phyloP scores from a whole-genome alignment of 257 asterid genomes.

The Euphrasia confusa region DNA sequence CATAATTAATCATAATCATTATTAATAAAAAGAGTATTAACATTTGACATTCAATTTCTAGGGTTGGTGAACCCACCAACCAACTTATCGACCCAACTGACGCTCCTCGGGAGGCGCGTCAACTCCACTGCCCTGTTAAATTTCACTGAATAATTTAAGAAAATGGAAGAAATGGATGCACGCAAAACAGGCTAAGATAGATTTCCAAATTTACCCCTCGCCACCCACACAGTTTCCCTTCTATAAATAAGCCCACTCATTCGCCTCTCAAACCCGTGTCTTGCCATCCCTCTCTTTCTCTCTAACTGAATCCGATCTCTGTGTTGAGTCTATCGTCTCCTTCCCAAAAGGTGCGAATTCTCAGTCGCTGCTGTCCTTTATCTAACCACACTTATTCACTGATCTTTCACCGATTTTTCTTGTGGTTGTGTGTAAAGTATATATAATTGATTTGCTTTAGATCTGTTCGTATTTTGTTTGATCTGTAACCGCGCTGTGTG shows the following conservation, averaged over 20 bases:
- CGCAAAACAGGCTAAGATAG: too few relatives aligned
- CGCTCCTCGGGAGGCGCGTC: slow-evolving; percentile 21
- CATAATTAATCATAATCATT: neutral
- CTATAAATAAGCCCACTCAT: slow-evolving; percentile 38
- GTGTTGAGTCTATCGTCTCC: neutral
- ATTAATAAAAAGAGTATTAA: neutral
- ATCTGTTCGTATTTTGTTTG: slow-evolving; percentile 32
- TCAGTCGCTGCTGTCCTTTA: neutral
- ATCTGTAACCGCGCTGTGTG: slow-evolving; percentile 14
- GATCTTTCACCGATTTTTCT: neutral
- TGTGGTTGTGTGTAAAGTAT: neutral
- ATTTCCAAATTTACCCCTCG: slow-evolving; percentile 33
- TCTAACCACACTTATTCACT: neutral
- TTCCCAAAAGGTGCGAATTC: slow-evolving; percentile 39
- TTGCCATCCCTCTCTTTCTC: slow-evolving; percentile 25
- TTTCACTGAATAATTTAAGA: slow-evolving; percentile 2
- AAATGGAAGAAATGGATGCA: too few relatives aligned
- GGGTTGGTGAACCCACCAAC: slow-evolving; percentile 28
- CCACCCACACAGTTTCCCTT: slow-evolving; percentile 12
- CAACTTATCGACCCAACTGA: slow-evolving; percentile 17
- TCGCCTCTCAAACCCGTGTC: slow-evolving; percentile 34
- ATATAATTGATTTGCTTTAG: slow-evolving; percentile 19
- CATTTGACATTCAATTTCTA: neutral
- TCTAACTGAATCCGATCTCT: slow-evolving; percentile 23
- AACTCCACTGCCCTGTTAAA: neutral